These are phyloP conservation scores for Metschnikowia rubicola DNA, from an alignment of 805 yeast species.

Conservation along the genomic window DNA sequence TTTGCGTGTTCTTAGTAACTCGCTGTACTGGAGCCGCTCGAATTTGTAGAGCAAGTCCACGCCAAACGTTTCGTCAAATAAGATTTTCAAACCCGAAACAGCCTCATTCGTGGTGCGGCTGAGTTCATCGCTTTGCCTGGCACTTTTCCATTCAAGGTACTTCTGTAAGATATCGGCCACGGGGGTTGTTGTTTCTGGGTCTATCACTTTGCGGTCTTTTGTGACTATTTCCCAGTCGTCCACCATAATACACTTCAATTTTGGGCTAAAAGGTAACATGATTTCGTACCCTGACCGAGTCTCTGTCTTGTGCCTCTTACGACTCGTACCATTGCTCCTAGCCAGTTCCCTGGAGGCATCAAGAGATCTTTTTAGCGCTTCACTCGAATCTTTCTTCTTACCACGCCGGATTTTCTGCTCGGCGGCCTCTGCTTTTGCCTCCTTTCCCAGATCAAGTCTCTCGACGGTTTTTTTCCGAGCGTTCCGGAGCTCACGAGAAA, in stretches of 20 bases:
- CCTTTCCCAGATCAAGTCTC: constrained; percentile 15
- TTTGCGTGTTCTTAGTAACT: constrained; percentile 31
- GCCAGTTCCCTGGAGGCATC: constrained; percentile 4
- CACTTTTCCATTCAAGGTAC: constrained; percentile 38
- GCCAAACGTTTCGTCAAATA: constrained; percentile 73
- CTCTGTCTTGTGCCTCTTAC: constrained; percentile 11
- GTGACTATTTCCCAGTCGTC: constrained; percentile 95
- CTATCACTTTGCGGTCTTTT: constrained; percentile 66
- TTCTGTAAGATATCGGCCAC: constrained; percentile 52
- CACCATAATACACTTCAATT: constrained; percentile 67
- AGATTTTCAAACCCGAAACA: constrained; percentile 62
- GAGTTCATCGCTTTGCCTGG: constrained; percentile 5
- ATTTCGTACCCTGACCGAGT: constrained; percentile 44
- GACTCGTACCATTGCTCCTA: constrained; percentile 1
- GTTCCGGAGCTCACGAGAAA: constrained; percentile 24
- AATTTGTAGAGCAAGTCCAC: constrained; percentile 67
- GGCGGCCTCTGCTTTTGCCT: constrained; percentile 10
- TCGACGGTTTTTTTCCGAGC: constrained; percentile 19
- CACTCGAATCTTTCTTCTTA: constrained; percentile 4
- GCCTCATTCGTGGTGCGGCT: constrained; percentile 44
- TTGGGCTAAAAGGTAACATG: constrained; percentile 55
- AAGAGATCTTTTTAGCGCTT: neutral
- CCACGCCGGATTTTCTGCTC: constrained; percentile 6
- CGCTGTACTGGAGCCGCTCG: constrained; percentile 71
- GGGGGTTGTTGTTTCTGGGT: constrained; percentile 56